Conservation (phyloP, 331 rosid genomes). For the Rhamnella rubrinervis region DNA sequence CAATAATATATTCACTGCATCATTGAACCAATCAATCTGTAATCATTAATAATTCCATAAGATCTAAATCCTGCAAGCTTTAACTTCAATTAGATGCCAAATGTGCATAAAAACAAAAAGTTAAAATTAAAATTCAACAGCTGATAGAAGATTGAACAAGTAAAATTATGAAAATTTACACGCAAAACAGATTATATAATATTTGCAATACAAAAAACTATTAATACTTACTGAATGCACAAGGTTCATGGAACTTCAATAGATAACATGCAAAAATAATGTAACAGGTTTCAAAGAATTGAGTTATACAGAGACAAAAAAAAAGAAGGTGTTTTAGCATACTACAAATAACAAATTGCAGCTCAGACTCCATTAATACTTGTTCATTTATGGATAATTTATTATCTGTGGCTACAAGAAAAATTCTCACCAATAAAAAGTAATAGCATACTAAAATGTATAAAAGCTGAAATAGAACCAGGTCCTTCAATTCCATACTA, state of each 20-base stretch:
- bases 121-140: conserved; percentile 15
- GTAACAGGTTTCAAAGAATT: too few species aligned
- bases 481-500: too few species aligned
- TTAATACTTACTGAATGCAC: neutral
- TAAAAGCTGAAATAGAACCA: too few species aligned
- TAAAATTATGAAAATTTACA: conserved; percentile 11
- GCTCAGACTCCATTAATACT: too few species aligned
- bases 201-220: neutral
- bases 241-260: neutral
- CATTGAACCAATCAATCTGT: conserved; percentile 32
- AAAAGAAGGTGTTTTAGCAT: too few species aligned
- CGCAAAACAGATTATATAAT: neutral
- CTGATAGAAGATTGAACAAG: conserved; percentile 10
- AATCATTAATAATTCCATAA: conserved; percentile 22
- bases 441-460: too few species aligned
- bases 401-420: too few species aligned
- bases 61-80: neutral
- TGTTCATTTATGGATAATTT: too few species aligned
- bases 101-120: neutral
- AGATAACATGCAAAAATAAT: too few species aligned
- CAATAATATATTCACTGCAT: conserved; percentile 95
- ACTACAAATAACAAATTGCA: too few species aligned
- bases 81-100: conserved; percentile 1
- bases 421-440: too few species aligned
- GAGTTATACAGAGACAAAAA: too few species aligned